phyloP scores from a whole-genome alignment of 306 rosid species.

The Parietaria judaica region DNA sequence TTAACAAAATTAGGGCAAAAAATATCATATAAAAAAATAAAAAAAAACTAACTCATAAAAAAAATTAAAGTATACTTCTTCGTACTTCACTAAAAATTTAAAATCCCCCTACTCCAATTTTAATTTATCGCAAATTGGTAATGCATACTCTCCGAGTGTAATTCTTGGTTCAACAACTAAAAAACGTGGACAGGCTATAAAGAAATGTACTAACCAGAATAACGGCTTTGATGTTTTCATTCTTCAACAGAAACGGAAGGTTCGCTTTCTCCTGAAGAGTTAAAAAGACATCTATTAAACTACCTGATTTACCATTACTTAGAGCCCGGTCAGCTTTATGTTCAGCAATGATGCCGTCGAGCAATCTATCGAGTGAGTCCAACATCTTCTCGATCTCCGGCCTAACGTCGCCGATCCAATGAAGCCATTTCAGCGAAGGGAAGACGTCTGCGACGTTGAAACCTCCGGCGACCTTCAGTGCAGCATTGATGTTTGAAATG shows the following conservation, averaged over 20 bases:
- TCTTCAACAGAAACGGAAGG: conserved; percentile 4
- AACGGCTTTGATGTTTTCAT: conserved; percentile 13
- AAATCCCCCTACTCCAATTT: too few relatives aligned
- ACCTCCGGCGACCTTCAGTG: not conserved
- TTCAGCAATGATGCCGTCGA: conserved; percentile 11
- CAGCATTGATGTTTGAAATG: not conserved
- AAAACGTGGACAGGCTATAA: not conserved
- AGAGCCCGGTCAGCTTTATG: not conserved
- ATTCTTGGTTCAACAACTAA: not conserved
- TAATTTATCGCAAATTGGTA: not conserved
- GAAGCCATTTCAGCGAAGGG: conserved; percentile 31
- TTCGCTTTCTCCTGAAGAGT: not conserved
- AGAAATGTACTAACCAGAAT: not conserved
- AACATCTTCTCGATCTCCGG: conserved; percentile 18
- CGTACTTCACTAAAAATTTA: too few relatives aligned
- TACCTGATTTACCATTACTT: not conserved
- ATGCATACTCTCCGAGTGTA: not conserved
- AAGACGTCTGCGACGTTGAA: conserved; percentile 29
- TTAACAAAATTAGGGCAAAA: too few relatives aligned
- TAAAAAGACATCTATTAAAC: conserved; percentile 14
- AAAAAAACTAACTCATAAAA: too few relatives aligned
- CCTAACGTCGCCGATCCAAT: conserved; percentile 11
- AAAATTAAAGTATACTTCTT: too few relatives aligned
- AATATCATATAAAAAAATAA: too few relatives aligned
- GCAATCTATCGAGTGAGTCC: conserved; percentile 12